A percentile compares a stretch with the other conserved stretches of the same genome.
Conservation (phyloP, 2,329 filamentous ascomycete species). For the Botrytis porri region DNA sequence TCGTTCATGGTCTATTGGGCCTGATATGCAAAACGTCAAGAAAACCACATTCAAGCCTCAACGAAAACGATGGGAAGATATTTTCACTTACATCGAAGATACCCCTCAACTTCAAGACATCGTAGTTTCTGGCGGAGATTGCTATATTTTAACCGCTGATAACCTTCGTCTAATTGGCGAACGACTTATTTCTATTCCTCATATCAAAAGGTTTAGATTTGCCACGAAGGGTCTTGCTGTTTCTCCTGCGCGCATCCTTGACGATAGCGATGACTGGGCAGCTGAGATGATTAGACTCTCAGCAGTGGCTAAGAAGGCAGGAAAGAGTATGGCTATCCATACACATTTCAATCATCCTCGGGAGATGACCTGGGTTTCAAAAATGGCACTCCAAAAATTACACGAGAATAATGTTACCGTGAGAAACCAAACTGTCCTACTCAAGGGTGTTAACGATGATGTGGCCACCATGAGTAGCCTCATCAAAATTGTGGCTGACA, state of each 20-base stretch:
- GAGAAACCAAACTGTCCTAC: constrained; percentile 58
- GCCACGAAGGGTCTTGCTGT: constrained; percentile 62
- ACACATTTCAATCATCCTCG: constrained; percentile 64
- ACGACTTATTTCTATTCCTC: constrained; percentile 53
- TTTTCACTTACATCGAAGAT: constrained; percentile 55
- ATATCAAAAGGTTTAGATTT: constrained; percentile 58
- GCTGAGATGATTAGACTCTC: constrained; percentile 51
- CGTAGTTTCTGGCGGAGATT: constrained; percentile 61
- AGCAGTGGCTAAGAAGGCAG: constrained; percentile 48
- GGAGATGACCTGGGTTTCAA: constrained; percentile 60
- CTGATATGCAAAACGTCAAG: constrained; percentile 50
- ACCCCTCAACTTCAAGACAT: constrained; percentile 53
- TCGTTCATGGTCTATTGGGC: constrained; percentile 57
- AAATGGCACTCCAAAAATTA: constrained; percentile 49
- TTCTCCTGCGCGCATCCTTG: constrained; percentile 53
- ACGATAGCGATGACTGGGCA: constrained; percentile 52
- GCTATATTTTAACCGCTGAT: constrained; percentile 54
- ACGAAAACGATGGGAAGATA: constrained; percentile 49
- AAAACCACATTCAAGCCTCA: constrained; percentile 45
- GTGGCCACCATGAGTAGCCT: constrained; percentile 51
- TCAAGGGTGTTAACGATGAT: constrained; percentile 58
- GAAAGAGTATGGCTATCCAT: constrained; percentile 60
- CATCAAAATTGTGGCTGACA: constrained; percentile 53
- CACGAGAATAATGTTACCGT: constrained; percentile 52
- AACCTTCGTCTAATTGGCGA: constrained; percentile 54